Percentiles rank a stretch among this genome's conserved stretches.
These are phyloP conservation scores for Nyctanthes arbortristis DNA, from an alignment of 257 asterid genomes.

Conservation along the genomic window DNA sequence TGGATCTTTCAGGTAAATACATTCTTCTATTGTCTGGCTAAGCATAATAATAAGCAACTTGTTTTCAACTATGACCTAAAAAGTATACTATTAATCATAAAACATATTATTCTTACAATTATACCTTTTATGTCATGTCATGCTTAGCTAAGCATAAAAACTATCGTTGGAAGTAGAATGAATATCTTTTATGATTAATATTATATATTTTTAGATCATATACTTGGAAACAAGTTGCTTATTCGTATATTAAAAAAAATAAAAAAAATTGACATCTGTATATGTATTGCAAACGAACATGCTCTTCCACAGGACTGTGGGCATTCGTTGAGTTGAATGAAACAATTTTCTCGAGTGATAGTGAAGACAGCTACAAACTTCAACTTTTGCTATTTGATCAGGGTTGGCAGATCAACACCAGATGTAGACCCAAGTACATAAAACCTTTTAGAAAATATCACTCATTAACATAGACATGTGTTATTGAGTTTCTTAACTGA, in stretches of 20 bases:
- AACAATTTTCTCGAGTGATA: background rate
- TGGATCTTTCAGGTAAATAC: constrained; percentile 30
- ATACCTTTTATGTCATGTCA: too few species aligned
- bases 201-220: background rate
- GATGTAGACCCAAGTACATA: constrained; percentile 25
- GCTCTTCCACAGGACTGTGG: constrained; percentile 29
- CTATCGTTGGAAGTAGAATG: background rate
- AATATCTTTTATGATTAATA: background rate
- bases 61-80: too few species aligned
- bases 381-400: constrained; percentile 25
- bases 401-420: constrained; percentile 22
- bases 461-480: constrained; percentile 13
- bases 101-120: too few species aligned
- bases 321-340: constrained; percentile 13
- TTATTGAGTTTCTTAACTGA: constrained; percentile 15
- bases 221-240: background rate
- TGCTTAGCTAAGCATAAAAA: background rate
- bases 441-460: constrained; percentile 6
- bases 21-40: too few species aligned
- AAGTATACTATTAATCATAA: too few species aligned
- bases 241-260: too few species aligned
- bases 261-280: background rate
- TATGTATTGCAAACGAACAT: background rate
- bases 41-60: too few species aligned
- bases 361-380: constrained; percentile 13